phyloP scores from a whole-genome alignment of 176 grass and related monocot genomes.

The Chloris gayana region DNA sequence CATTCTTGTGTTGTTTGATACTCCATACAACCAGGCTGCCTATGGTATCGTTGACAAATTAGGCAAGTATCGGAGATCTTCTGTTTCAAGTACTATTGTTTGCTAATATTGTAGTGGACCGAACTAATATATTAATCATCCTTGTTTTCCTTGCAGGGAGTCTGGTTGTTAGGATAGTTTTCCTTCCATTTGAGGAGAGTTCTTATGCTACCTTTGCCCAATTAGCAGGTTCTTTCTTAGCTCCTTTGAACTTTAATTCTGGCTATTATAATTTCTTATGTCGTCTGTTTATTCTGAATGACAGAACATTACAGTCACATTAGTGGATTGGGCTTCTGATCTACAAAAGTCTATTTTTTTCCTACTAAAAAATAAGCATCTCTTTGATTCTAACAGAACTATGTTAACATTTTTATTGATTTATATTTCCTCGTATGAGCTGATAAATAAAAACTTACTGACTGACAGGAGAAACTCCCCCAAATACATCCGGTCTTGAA shows the following conservation, averaged over 20 bases:
- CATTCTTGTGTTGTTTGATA: slow-evolving; percentile 91
- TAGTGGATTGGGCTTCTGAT: slow-evolving; percentile 8
- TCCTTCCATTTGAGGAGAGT: slow-evolving; percentile 99
- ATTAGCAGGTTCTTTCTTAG: slow-evolving; percentile 71
- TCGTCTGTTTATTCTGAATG: not conserved
- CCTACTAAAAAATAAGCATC: no score
- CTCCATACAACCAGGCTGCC: slow-evolving; percentile 95
- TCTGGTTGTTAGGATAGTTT: slow-evolving; percentile 96
- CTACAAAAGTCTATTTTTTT: slow-evolving; percentile 1
- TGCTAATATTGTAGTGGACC: slow-evolving; percentile 12
- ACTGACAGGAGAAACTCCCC: slow-evolving; percentile 62
- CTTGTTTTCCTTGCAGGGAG: slow-evolving; percentile 63
- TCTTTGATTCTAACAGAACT: no score
- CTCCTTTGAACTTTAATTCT: slow-evolving; percentile 35
- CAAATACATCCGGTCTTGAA: slow-evolving; percentile 58
- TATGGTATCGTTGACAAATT: slow-evolving; percentile 93
- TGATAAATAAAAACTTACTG: slow-evolving; percentile 36
- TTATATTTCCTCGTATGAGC: slow-evolving; percentile 15
- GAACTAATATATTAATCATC: slow-evolving; percentile 18
- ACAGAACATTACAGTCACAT: slow-evolving; percentile 22
- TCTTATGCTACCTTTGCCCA: slow-evolving; percentile 90
- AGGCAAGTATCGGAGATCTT: slow-evolving; percentile 60
- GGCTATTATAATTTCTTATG: not conserved
- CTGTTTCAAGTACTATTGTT: slow-evolving; percentile 33
- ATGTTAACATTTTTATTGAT: no score